Evolutionary conservation across 2,329 filamentous ascomycete genomes (phyloP).

Genomic region (Fusarium keratoplasticum): DNA sequence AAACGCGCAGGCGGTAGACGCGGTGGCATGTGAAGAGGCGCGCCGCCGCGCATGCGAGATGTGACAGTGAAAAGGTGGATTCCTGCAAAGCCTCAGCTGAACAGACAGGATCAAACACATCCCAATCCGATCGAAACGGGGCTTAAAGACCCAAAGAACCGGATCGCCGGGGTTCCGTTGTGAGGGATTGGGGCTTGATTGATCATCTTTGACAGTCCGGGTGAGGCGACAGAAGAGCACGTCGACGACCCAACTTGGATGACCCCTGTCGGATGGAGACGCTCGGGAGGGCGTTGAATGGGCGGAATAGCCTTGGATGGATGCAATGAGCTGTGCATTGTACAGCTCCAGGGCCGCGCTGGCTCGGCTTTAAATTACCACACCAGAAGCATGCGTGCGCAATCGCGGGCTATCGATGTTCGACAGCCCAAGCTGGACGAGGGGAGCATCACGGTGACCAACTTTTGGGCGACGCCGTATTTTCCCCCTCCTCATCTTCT

Average conservation of each 20-base stretch:
- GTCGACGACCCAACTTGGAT: conserved; percentile 25
- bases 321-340: conserved; percentile 36
- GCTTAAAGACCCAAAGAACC: neutral
- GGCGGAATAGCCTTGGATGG: conserved; percentile 15
- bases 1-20: neutral
- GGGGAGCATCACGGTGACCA: conserved; percentile 26
- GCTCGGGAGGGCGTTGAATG: conserved; percentile 32
- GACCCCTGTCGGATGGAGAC: conserved; percentile 29
- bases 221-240: conserved; percentile 13
- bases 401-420: conserved; percentile 26
- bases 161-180: conserved; percentile 11
- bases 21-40: conserved; percentile 10
- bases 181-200: neutral
- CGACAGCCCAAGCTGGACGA: conserved; percentile 22
- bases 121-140: conserved; percentile 6
- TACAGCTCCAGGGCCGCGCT: conserved; percentile 24
- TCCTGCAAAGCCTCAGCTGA: neutral
- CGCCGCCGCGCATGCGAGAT: conserved; percentile 20
- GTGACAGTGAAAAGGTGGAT: conserved; percentile 26
- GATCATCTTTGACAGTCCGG: conserved; percentile 21
- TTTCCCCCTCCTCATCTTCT: conserved; percentile 19
- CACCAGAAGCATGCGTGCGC: conserved; percentile 22
- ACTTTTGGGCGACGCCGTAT: conserved; percentile 20
- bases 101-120: neutral
- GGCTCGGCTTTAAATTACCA: conserved; percentile 36